Evolutionary conservation across 306 rosid species (phyloP).

Genomic region (Hylodesmum podocarpum): DNA sequence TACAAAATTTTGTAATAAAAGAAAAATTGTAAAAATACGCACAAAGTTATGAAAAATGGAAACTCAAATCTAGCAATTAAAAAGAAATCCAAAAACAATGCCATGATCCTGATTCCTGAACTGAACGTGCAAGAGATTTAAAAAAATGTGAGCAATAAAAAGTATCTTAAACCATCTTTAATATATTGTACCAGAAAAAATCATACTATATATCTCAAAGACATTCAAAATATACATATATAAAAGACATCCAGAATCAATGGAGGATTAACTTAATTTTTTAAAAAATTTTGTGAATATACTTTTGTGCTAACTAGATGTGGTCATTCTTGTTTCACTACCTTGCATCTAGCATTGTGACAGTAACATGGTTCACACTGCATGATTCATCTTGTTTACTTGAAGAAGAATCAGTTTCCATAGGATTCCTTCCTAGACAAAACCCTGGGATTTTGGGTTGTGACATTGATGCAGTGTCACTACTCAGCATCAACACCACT

Average conservation of each 20-base stretch:
- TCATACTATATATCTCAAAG: conserved; percentile 7
- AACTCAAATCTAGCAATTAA: no score
- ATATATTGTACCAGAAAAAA: conserved; percentile 25
- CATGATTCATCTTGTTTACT: conserved; percentile 45
- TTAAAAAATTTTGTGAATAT: not conserved
- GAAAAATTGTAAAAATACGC: not conserved
- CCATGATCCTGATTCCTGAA: not conserved
- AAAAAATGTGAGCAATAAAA: not conserved
- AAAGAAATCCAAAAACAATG: not conserved
- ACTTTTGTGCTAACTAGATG: not conserved
- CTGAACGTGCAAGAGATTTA: not conserved
- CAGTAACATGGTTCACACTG: conserved; percentile 50
- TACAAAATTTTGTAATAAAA: not conserved
- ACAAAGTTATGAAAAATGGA: no score
- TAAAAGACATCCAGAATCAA: no score
- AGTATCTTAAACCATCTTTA: conserved; percentile 15
- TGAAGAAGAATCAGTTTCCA: conserved; percentile 45
- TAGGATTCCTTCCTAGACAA: conserved; percentile 42
- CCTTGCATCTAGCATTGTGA: conserved; percentile 52
- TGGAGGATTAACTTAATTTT: not conserved
- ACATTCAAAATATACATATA: not conserved
- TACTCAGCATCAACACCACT: conserved; percentile 51
- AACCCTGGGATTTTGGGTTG: conserved; percentile 48
- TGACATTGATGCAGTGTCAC: conserved; percentile 42
- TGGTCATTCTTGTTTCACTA: conserved; percentile 21